Conservation (phyloP, 1,139 yeast species). For the Protomyces lactucae-debilis region DNA sequence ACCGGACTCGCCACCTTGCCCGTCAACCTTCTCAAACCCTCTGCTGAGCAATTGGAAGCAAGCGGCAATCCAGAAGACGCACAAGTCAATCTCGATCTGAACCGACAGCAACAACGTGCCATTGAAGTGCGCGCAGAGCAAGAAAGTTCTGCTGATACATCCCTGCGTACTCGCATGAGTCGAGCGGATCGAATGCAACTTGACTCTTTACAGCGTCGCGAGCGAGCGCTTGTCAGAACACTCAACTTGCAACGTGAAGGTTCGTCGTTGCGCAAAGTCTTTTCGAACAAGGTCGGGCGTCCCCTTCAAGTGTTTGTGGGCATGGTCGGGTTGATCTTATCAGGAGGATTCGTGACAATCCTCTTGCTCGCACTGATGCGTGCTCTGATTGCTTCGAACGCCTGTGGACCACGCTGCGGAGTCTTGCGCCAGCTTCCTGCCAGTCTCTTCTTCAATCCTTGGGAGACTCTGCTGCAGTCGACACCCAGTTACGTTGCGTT, state of each 20-base stretch:
- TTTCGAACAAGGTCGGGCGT: constrained; percentile 28
- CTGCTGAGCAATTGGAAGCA: constrained; percentile 29
- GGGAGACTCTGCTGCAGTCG: neutral
- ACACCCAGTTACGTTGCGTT: constrained; percentile 4
- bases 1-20: constrained; percentile 32
- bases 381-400: neutral
- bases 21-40: constrained; percentile 29
- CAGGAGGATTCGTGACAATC: constrained; percentile 30
- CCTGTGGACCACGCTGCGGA: constrained; percentile 32
- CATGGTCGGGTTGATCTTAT: constrained; percentile 27
- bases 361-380: constrained; percentile 29
- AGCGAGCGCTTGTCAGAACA: constrained; percentile 32
- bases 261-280: constrained; percentile 16
- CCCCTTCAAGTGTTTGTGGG: constrained; percentile 31
- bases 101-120: constrained; percentile 34
- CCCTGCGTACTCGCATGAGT: constrained; percentile 30
- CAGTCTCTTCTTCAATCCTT: constrained; percentile 11
- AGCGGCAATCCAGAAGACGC: constrained; percentile 27
- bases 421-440: constrained; percentile 10
- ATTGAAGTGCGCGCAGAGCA: constrained; percentile 33
- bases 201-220: constrained; percentile 34
- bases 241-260: constrained; percentile 31
- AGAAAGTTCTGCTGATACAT: constrained; percentile 6
- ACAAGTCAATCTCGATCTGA: constrained; percentile 31
- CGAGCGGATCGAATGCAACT: constrained; percentile 33